These are phyloP conservation scores for Salix purpurea DNA, from an alignment of 345 rosid species.

Conservation along the genomic window DNA sequence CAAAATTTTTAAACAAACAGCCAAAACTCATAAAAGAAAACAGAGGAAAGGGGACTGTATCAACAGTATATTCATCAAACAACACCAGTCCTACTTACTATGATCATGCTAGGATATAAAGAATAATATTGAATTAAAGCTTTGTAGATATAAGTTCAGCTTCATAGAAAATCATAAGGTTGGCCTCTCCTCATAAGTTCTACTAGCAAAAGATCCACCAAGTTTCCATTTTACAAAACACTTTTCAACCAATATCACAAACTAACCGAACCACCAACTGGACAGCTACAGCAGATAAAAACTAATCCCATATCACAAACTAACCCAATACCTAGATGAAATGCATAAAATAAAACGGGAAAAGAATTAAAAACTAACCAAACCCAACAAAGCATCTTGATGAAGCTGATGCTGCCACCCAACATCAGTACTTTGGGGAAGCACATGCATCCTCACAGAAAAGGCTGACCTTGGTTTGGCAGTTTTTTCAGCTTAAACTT, in stretches of 20 bases:
- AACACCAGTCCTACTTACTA: not conserved
- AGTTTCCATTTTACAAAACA: conserved; percentile 22
- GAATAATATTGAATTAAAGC: not conserved
- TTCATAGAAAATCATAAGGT: not conserved
- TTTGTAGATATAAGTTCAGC: not conserved
- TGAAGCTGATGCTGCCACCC: conserved; percentile 38
- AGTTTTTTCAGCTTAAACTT: conserved; percentile 43
- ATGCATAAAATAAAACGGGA: not conserved
- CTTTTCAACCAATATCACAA: conserved; percentile 17
- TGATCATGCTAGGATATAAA: not conserved
- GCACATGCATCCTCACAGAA: conserved; percentile 20
- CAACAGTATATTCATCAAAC: not conserved
- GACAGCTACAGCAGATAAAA: not conserved
- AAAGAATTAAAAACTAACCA: conserved; percentile 12
- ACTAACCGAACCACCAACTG: conserved; percentile 2
- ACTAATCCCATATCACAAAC: not conserved
- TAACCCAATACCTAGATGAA: conserved; percentile 20
- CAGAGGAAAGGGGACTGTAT: not conserved
- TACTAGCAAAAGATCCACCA: conserved; percentile 14
- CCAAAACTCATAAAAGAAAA: not conserved
- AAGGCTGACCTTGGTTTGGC: conserved; percentile 5
- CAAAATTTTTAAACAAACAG: conserved; percentile 10
- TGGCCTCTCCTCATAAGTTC: conserved; percentile 1
- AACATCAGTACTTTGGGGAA: conserved; percentile 36
- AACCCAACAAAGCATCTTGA: conserved; percentile 34